A percentile compares a stretch with the other conserved stretches of the same genome.
These are phyloP conservation scores for Mortierella sp. DNA, from an alignment of 371 early-diverging fungal genomes.

Conservation along the genomic window DNA sequence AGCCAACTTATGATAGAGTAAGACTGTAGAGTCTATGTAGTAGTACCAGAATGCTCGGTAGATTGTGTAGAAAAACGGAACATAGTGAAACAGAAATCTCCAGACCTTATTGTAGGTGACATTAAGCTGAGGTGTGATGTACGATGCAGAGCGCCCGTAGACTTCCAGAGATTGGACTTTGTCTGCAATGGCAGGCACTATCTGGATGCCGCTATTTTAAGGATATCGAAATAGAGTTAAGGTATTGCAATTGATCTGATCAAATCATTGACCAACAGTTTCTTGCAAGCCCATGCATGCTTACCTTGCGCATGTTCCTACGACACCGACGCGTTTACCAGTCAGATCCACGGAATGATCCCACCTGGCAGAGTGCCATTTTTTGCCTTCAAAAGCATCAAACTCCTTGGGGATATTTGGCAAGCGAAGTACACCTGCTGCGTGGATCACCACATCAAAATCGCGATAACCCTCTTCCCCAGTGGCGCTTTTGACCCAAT, in stretches of 20 bases:
- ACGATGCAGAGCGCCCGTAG: conserved; percentile 31
- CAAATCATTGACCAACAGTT: background rate
- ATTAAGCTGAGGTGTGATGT: conserved; percentile 38
- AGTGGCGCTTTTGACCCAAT: conserved; percentile 19
- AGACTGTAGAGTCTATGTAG: conserved; percentile 28
- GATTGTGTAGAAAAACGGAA: conserved; percentile 29
- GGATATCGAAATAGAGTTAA: background rate
- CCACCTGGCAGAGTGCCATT: conserved; percentile 52
- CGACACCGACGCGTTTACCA: conserved; percentile 50
- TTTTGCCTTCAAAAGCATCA: conserved; percentile 39
- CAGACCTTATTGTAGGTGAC: conserved; percentile 23
- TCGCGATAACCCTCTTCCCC: conserved; percentile 23
- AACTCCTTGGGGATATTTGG: conserved; percentile 50
- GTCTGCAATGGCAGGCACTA: conserved; percentile 42
- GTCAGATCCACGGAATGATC: conserved; percentile 41
- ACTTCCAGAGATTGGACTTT: conserved; percentile 38
- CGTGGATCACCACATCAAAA: conserved; percentile 35
- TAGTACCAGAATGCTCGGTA: conserved; percentile 29
- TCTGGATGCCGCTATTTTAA: conserved; percentile 31
- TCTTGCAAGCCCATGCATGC: background rate
- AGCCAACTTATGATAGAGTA: conserved; percentile 39
- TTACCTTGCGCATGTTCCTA: conserved; percentile 47
- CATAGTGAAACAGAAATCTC: conserved; percentile 29
- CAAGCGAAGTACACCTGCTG: conserved; percentile 28
- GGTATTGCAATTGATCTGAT: background rate